Percentiles rank a stretch among this genome's conserved stretches.
Conservation (phyloP, 2,329 filamentous ascomycete species). For the Mycosphaerella sp. region DNA sequence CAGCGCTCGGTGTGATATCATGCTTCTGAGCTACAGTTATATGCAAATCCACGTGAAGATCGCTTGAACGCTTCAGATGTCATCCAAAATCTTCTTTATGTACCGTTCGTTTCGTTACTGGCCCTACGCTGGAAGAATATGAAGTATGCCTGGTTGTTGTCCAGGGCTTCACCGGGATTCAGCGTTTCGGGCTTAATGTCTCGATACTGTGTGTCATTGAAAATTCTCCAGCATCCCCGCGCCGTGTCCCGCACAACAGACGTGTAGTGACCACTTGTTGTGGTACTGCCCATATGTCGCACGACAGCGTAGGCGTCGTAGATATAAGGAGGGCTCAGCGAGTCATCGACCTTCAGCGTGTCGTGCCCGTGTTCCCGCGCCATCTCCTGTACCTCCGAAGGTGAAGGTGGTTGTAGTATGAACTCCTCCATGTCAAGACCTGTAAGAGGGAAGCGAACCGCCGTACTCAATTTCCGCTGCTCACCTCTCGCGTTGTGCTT, state of each 20-base stretch:
- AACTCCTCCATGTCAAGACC: conserved; percentile 59
- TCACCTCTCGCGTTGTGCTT: conserved; percentile 49
- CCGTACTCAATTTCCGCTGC: conserved; percentile 62
- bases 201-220: conserved; percentile 52
- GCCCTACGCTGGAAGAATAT: conserved; percentile 49
- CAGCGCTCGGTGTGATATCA: neutral
- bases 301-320: conserved; percentile 88
- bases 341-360: conserved; percentile 30
- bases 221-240: conserved; percentile 54
- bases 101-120: conserved; percentile 8
- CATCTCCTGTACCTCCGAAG: conserved; percentile 31
- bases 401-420: conserved; percentile 46
- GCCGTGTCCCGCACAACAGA: conserved; percentile 50
- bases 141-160: conserved; percentile 60
- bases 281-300: conserved; percentile 62
- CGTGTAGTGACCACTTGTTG: conserved; percentile 74
- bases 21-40: neutral
- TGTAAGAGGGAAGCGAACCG: conserved; percentile 70
- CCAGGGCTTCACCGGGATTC: conserved; percentile 37
- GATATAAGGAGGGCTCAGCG: conserved; percentile 53
- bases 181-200: conserved; percentile 54
- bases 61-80: conserved; percentile 9
- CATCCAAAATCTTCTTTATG: neutral
- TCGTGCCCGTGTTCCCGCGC: conserved; percentile 32
- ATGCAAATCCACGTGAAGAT: neutral